Base-by-base conservation (phyloP, 1,284 basidiomycete genomes). In the Takashimella tepidaria region DNA sequence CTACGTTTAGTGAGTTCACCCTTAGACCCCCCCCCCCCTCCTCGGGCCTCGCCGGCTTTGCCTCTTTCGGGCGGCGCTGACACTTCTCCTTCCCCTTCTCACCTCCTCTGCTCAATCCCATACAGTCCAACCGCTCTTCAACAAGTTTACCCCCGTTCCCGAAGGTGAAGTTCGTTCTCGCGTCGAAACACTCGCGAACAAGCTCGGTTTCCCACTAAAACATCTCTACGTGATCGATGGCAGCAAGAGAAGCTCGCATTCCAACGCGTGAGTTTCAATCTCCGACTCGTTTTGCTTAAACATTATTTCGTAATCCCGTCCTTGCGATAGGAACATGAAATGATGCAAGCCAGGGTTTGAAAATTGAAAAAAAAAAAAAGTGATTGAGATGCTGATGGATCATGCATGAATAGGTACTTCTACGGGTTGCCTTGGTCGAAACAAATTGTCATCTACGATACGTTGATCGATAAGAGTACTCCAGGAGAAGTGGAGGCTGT, bases 221-320 rank as follows among this genome's bases (percentile, higher is more conserved):
- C 87, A 96, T 72, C 76, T 98, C 56, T 98, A 96, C 75, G 91
- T 97, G 70, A 97, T 98, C 65, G 95, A 98, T 69, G 95, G 96
- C 24, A 92, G 88, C 53, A 96, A 95, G 78, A 84, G 95, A 51
- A 91, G 87, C 70, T 87, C 88, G 2, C 95, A 98, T 76, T 89
- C 87, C 60, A 98, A 97, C 63, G 92, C 93, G 45, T 79, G 67
- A 69, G 77, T 76, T n/a, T n/a, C n/a, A n/a, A n/a, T n/a, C n/a
- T n/a, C n/a, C n/a, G n/a, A n/a, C n/a, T n/a, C n/a, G n/a, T n/a
- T n/a, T n/a, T n/a, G n/a, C n/a, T n/a, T n/a, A n/a, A n/a, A n/a
- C n/a, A n/a, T n/a, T n/a, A n/a, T n/a, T n/a, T n/a, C n/a, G n/a
- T n/a, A n/a, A n/a, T n/a, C n/a, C n/a, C n/a, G n/a, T n/a, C n/a